A percentile compares a stretch with the other conserved stretches of the same genome.
These are phyloP conservation scores for Tolypocladium pustulatum DNA, from an alignment of 2,329 filamentous ascomycete species.

Conservation along the genomic window DNA sequence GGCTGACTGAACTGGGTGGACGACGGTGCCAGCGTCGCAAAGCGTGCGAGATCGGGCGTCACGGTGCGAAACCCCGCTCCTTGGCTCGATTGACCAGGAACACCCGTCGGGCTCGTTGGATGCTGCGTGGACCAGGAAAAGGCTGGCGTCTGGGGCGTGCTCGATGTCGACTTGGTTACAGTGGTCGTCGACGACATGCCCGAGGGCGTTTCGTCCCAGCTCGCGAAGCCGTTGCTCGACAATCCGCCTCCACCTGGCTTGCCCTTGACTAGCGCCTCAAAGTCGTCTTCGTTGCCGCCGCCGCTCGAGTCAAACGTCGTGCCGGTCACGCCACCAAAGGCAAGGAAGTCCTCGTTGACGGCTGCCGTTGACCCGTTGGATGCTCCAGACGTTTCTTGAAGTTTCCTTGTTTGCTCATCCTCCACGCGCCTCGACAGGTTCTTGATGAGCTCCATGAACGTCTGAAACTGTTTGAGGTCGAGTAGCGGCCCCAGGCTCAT, in stretches of 20 bases:
- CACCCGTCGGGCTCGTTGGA: conserved; percentile 23
- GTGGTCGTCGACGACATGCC: conserved; percentile 21
- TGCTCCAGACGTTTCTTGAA: conserved; percentile 68
- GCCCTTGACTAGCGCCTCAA: conserved; percentile 83
- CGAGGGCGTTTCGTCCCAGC: conserved; percentile 37
- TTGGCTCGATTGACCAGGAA: conserved; percentile 22
- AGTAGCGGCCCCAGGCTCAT: conserved; percentile 88
- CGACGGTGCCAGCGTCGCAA: conserved; percentile 45
- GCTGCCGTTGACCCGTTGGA: conserved; percentile 37
- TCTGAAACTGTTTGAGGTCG: conserved; percentile 76
- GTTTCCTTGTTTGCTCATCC: conserved; percentile 76
- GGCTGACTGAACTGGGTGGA: conserved; percentile 55
- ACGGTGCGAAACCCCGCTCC: conserved; percentile 41
- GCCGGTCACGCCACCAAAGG: conserved; percentile 57
- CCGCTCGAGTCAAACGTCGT: conserved; percentile 42
- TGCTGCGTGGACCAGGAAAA: conserved; percentile 57
- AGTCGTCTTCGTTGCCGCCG: conserved; percentile 58
- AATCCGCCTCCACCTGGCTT: conserved; percentile 22
- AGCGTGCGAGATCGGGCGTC: conserved; percentile 46
- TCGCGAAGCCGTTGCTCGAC: conserved; percentile 29
- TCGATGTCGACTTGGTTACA: conserved; percentile 18
- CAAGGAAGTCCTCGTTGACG: conserved; percentile 56
- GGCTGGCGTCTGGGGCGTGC: conserved; percentile 32
- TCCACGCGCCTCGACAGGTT: conserved; percentile 70
- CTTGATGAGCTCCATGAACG: conserved; percentile 85